Conservation (phyloP, 352 stramenopile species). For the Globisporangium abappressorium region DNA sequence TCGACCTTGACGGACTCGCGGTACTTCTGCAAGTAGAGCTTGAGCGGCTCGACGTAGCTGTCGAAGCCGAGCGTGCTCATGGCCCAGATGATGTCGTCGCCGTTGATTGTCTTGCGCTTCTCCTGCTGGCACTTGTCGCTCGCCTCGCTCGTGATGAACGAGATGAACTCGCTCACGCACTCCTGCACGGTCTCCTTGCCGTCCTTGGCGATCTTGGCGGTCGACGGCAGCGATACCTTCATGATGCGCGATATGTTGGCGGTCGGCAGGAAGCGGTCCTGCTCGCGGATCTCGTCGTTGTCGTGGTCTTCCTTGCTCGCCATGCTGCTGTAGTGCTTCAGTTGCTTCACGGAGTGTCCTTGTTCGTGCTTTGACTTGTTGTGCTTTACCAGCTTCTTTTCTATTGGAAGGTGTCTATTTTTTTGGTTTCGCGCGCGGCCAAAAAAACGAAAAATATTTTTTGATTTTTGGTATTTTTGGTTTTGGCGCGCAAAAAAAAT, state of each 20-base stretch:
- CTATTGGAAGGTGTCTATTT: not conserved
- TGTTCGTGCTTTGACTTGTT: not conserved
- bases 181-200: slow-evolving; percentile 99
- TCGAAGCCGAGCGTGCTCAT: slow-evolving; percentile 99
- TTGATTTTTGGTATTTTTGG: too few species aligned
- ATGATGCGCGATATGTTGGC: slow-evolving; percentile 99
- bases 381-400: not conserved
- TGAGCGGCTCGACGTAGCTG: slow-evolving; percentile 99
- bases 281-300: slow-evolving; percentile 91
- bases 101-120: slow-evolving; percentile 99
- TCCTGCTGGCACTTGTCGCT: slow-evolving; percentile 99
- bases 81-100: slow-evolving; percentile 99
- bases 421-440: not conserved
- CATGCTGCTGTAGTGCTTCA: slow-evolving; percentile 29
- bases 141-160: slow-evolving; percentile 99
- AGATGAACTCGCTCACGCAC: slow-evolving; percentile 99
- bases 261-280: slow-evolving; percentile 98
- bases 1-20: slow-evolving; percentile 91
- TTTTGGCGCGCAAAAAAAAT: too few species aligned
- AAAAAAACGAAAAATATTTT: not conserved
- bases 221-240: slow-evolving; percentile 98
- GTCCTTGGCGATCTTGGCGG: slow-evolving; percentile 99
- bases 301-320: slow-evolving; percentile 83
- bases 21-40: slow-evolving; percentile 99
- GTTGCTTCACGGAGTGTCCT: not conserved